These are phyloP conservation scores for Esteya vermicola DNA, from an alignment of 2,329 filamentous ascomycete genomes.

Conservation along the genomic window DNA sequence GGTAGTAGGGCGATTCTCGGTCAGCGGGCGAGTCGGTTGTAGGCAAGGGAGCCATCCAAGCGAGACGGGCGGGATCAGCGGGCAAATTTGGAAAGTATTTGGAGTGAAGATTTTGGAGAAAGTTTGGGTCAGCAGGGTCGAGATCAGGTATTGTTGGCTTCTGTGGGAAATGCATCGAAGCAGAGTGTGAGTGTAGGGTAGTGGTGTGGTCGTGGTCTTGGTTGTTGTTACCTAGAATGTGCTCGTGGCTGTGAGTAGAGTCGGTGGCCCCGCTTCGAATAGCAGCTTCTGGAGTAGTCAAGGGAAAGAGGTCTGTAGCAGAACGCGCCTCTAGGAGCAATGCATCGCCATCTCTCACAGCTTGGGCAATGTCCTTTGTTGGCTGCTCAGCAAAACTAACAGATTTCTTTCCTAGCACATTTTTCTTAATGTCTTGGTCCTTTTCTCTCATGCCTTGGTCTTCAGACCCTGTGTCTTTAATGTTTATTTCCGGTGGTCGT, in stretches of 20 bases:
- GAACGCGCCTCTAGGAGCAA: conserved; percentile 27
- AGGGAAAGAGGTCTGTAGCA: conserved; percentile 28
- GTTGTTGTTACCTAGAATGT: conserved; percentile 12
- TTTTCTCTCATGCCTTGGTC: neutral
- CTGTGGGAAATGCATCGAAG: conserved; percentile 46
- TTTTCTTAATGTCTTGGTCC: conserved; percentile 6
- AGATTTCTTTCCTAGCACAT: conserved; percentile 14
- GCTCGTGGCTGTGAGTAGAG: conserved; percentile 6
- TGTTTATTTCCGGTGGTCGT: neutral
- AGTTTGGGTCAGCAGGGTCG: conserved; percentile 69
- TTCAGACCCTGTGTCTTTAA: neutral
- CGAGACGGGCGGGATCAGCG: conserved; percentile 69
- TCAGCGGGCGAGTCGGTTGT: conserved; percentile 50
- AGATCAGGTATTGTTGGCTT: conserved; percentile 50
- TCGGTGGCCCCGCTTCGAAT: conserved; percentile 6
- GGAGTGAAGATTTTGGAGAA: conserved; percentile 68
- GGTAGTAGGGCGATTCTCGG: conserved; percentile 67
- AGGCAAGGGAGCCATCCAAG: conserved; percentile 73
- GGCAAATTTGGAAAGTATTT: conserved; percentile 90
- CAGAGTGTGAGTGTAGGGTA: conserved; percentile 1
- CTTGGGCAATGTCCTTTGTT: conserved; percentile 1
- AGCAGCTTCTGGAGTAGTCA: conserved; percentile 14
- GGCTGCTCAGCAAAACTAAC: conserved; percentile 11
- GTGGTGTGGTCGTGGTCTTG: conserved; percentile 11
- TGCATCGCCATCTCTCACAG: conserved; percentile 2